Evolutionary conservation across 2,329 filamentous ascomycete genomes (phyloP).

Genomic region (Aspergillus pseudonomiae): DNA sequence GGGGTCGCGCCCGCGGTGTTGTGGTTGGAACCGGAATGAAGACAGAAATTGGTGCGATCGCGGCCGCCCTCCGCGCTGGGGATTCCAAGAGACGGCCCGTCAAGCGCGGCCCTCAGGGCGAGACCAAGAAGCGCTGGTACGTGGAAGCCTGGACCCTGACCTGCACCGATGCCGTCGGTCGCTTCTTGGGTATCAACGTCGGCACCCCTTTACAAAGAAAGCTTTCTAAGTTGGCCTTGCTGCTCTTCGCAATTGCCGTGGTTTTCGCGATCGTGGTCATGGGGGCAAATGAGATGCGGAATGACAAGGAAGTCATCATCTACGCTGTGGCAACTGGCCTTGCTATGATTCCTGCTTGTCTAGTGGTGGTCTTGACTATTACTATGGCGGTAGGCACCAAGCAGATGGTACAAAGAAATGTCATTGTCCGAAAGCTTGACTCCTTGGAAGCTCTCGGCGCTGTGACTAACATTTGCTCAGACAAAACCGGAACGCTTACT

Average conservation of each 20-base stretch:
- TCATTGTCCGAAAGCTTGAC: conserved; percentile 61
- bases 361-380: conserved; percentile 69
- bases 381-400: conserved; percentile 67
- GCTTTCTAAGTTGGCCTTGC: conserved; percentile 67
- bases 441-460: conserved; percentile 64
- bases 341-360: conserved; percentile 64
- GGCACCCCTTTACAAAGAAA: conserved; percentile 72
- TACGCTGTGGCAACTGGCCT: conserved; percentile 64
- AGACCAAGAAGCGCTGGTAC: conserved; percentile 58
- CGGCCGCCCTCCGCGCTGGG: conserved; percentile 63
- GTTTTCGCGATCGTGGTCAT: conserved; percentile 71
- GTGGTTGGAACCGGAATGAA: conserved; percentile 65
- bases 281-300: conserved; percentile 62
- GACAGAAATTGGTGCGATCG: conserved; percentile 68
- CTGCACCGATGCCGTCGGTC: conserved; percentile 60
- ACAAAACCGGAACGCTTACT: conserved; percentile 64
- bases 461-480: conserved; percentile 62
- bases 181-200: conserved; percentile 68
- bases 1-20: conserved; percentile 62
- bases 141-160: conserved; percentile 56
- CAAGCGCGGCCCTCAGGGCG: conserved; percentile 54
- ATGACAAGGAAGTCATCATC: conserved; percentile 63
- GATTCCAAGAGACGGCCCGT: conserved; percentile 56
- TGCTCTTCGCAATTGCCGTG: conserved; percentile 68
- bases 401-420: conserved; percentile 59